Conservation (phyloP, 768 basidiomycete species). For the Russula earlei region DNA sequence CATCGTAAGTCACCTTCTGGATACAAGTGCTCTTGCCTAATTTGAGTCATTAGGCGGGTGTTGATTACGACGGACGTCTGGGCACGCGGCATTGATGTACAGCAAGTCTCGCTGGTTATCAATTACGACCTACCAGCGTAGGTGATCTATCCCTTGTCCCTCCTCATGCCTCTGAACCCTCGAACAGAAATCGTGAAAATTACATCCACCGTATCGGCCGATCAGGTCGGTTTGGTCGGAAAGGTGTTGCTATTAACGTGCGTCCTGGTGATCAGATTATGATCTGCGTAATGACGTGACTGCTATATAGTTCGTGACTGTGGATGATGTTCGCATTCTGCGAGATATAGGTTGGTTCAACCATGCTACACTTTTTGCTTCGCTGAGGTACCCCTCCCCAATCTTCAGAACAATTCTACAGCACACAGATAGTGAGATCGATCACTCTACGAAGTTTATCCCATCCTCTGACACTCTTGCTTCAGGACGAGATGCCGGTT, state of each 20-base stretch:
- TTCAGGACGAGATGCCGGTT: conserved; percentile 95
- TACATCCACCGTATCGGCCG: conserved; percentile 99
- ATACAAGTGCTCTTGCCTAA: background rate
- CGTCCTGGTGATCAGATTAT: conserved; percentile 22
- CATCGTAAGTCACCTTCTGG: conserved; percentile 50
- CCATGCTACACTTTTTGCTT: background rate
- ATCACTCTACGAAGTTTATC: background rate
- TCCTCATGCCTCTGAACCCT: background rate
- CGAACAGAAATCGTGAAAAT: conserved; percentile 84
- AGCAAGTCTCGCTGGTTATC: conserved; percentile 94
- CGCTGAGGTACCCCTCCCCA: background rate
- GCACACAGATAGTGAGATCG: conserved; percentile 74
- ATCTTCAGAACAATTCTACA: conserved; percentile 83
- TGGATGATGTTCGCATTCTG: conserved; percentile 92
- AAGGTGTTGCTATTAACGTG: conserved; percentile 99
- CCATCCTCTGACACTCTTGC: conserved; percentile 21
- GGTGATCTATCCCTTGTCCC: conserved; percentile 25
- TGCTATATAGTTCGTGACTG: conserved; percentile 66
- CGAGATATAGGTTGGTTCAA: conserved; percentile 80
- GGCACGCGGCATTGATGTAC: conserved; percentile 97
- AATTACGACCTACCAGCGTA: conserved; percentile 95
- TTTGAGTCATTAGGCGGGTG: conserved; percentile 51
- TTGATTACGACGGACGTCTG: conserved; percentile 95
- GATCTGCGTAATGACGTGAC: background rate
- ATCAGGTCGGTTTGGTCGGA: conserved; percentile 96